Evolutionary conservation across 1,284 basidiomycete genomes (phyloP).

Genomic region (Afroboletus lepidellus): DNA sequence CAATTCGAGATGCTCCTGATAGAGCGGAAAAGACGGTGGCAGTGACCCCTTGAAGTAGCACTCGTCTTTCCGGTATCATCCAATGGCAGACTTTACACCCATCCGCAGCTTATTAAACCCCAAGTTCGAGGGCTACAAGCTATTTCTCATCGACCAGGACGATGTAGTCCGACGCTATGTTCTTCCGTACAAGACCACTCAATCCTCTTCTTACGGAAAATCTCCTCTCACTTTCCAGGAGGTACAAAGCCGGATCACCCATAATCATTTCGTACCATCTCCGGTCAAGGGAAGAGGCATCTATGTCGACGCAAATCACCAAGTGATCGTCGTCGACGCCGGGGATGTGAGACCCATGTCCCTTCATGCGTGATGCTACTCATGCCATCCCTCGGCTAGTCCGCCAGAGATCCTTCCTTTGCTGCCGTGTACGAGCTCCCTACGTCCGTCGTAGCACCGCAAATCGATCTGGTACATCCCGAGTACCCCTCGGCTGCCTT

Average conservation of each 20-base stretch:
- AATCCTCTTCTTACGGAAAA: slow-evolving; percentile 58
- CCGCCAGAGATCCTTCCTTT: slow-evolving; percentile 52
- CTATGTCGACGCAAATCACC: slow-evolving; percentile 71
- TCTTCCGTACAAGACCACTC: slow-evolving; percentile 54
- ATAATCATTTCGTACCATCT: slow-evolving; percentile 75
- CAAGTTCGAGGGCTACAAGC: slow-evolving; percentile 82
- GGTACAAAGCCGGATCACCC: slow-evolving; percentile 78
- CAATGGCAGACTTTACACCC: slow-evolving; percentile 39
- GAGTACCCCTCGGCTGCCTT: slow-evolving; percentile 81
- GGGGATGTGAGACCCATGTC: slow-evolving; percentile 46
- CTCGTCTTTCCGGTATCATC: background rate
- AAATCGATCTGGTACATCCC: slow-evolving; percentile 39
- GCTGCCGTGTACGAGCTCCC: slow-evolving; percentile 61
- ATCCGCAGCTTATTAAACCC: slow-evolving; percentile 63
- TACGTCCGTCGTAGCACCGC: slow-evolving; percentile 41
- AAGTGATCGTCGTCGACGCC: slow-evolving; percentile 61
- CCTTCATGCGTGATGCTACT: slow-evolving; percentile 11
- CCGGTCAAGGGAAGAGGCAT: slow-evolving; percentile 47
- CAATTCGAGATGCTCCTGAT: too few relatives aligned
- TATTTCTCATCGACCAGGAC: slow-evolving; percentile 59
- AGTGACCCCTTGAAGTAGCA: too few relatives aligned
- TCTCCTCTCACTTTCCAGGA: slow-evolving; percentile 73
- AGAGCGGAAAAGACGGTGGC: too few relatives aligned
- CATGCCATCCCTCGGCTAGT: slow-evolving; percentile 41
- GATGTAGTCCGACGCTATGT: slow-evolving; percentile 48